phyloP scores from a whole-genome alignment of 2,329 filamentous ascomycete genomes.

The Dothidotthia symphoricarpi region DNA sequence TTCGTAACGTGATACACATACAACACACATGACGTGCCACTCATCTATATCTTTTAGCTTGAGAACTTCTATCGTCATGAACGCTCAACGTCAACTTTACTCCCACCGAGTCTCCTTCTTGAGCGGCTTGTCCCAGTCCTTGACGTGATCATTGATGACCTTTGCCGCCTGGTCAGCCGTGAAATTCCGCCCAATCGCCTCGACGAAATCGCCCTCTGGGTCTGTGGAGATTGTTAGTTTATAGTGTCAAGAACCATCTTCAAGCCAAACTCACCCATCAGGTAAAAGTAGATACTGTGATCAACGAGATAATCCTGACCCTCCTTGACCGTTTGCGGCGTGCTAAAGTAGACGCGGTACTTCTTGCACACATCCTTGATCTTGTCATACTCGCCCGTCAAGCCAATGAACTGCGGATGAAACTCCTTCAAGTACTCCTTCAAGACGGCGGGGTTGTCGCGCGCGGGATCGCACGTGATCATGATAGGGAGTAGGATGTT shows the following conservation, averaged over 20 bases:
- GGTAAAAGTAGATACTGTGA: slow-evolving; percentile 98
- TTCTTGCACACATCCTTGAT: slow-evolving; percentile 93
- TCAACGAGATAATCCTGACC: slow-evolving; percentile 97
- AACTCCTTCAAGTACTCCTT: slow-evolving; percentile 89
- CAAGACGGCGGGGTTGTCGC: slow-evolving; percentile 81
- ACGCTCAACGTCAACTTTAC: slow-evolving; percentile 7
- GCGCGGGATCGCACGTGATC: slow-evolving; percentile 90
- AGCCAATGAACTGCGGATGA: slow-evolving; percentile 77
- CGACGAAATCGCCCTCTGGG: slow-evolving; percentile 95
- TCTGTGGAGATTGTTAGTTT: slow-evolving; percentile 57
- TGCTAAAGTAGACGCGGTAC: slow-evolving; percentile 96
- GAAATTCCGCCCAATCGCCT: slow-evolving; percentile 92
- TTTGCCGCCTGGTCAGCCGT: slow-evolving; percentile 81
- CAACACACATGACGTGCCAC: too few relatives aligned
- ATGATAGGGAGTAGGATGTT: slow-evolving; percentile 73
- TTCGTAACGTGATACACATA: not conserved
- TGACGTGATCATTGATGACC: slow-evolving; percentile 83
- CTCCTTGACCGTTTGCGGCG: slow-evolving; percentile 80
- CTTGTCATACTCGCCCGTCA: slow-evolving; percentile 91
- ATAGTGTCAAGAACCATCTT: too few relatives aligned
- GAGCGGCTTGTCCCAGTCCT: slow-evolving; percentile 65
- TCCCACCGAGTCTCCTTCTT: slow-evolving; percentile 45
- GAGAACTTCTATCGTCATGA: too few relatives aligned
- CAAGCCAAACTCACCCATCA: slow-evolving; percentile 67
- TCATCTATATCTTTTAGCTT: too few relatives aligned